phyloP scores from a whole-genome alignment of 306 rosid species.

The Senna tora region DNA sequence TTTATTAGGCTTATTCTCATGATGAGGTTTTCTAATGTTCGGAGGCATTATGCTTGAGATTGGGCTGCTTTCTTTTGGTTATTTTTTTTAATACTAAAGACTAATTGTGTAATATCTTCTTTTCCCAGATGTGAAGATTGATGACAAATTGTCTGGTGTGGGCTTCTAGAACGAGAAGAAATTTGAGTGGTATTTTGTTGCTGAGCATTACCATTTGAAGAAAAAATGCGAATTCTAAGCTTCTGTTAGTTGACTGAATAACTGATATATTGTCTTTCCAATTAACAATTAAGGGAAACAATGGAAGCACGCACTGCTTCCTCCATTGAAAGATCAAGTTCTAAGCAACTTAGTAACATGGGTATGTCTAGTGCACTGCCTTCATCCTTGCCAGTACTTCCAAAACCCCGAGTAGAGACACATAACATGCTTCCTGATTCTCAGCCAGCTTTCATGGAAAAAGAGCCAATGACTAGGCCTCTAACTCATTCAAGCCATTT shows the following conservation, averaged over 20 bases:
- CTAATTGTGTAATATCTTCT: neutral
- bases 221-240: constrained; percentile 31
- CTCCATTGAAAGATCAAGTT: constrained; percentile 64
- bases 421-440: constrained; percentile 69
- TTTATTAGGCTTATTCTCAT: constrained; percentile 28
- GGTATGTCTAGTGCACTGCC: constrained; percentile 67
- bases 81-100: constrained; percentile 28
- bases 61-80: constrained; percentile 34
- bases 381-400: constrained; percentile 64
- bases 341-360: constrained; percentile 61
- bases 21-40: constrained; percentile 32
- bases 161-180: constrained; percentile 44
- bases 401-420: constrained; percentile 59
- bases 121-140: constrained; percentile 47
- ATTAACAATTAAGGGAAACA: constrained; percentile 48
- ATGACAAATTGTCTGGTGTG: constrained; percentile 53
- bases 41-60: constrained; percentile 29
- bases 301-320: constrained; percentile 82
- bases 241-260: constrained; percentile 35
- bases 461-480: constrained; percentile 58
- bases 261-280: constrained; percentile 42
- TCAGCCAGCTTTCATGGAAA: constrained; percentile 59
- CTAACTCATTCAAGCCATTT: constrained; percentile 52
- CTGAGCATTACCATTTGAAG: constrained; percentile 41
- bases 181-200: constrained; percentile 45